phyloP scores from a whole-genome alignment of 306 rosid species.

The Begonia loranthoides region DNA sequence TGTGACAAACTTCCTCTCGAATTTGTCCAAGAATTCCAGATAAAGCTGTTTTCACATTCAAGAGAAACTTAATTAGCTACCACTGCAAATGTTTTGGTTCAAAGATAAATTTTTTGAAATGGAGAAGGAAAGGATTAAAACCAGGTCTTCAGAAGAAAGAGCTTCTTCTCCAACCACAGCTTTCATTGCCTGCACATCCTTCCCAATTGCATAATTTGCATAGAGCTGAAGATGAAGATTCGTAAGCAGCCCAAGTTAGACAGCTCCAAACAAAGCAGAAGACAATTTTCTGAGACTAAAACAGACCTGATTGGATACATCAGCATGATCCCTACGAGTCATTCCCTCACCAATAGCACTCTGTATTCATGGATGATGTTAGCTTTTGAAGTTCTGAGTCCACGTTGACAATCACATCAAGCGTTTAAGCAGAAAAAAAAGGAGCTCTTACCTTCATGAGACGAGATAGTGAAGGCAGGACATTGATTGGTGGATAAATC shows the following conservation, averaged over 20 bases:
- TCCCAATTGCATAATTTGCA: conserved; percentile 97
- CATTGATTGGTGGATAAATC: conserved; percentile 92
- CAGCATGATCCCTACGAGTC: conserved; percentile 92
- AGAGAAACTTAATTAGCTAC: conserved; percentile 12
- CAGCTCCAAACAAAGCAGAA: not conserved
- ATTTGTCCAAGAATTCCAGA: conserved; percentile 93
- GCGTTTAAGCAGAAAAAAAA: conserved; percentile 1
- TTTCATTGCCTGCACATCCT: conserved; percentile 98
- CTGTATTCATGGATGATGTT: conserved; percentile 24
- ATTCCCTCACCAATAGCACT: conserved; percentile 98
- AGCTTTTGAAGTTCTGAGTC: not conserved
- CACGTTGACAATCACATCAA: conserved; percentile 3
- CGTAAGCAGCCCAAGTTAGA: not conserved
- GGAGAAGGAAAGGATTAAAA: conserved; percentile 13
- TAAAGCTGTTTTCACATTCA: conserved; percentile 41
- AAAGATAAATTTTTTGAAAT: not conserved
- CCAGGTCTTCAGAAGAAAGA: conserved; percentile 93
- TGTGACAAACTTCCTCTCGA: conserved; percentile 82
- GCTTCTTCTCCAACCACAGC: conserved; percentile 99
- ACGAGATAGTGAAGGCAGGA: conserved; percentile 87
- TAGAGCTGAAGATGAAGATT: conserved; percentile 33
- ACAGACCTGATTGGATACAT: conserved; percentile 89
- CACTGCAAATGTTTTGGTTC: not conserved
- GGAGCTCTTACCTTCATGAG: conserved; percentile 60
- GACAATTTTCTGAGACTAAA: not conserved